These are phyloP conservation scores for Suillus luteus DNA, from an alignment of 768 basidiomycete species.

Conservation along the genomic window DNA sequence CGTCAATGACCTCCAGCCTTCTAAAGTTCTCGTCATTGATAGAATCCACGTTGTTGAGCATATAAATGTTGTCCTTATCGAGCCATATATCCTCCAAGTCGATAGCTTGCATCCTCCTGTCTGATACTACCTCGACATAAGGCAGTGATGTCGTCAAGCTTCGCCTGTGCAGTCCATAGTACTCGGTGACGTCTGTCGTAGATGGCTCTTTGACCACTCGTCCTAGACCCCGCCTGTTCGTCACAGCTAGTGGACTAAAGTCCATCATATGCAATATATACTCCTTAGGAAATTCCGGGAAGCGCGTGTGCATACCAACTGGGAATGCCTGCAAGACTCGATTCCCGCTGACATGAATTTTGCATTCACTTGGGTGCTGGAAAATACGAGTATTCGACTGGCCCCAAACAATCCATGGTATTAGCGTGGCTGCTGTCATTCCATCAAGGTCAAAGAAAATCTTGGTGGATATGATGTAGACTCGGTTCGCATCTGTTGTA, in stretches of 20 bases:
- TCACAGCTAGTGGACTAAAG: not conserved
- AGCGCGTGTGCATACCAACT: not conserved
- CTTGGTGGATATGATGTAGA: constrained; percentile 1
- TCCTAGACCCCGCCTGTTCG: not conserved
- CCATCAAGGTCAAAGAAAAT: not conserved
- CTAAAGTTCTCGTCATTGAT: not conserved
- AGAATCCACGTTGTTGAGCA: not conserved
- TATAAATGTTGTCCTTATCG: not conserved
- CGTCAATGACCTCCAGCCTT: not conserved
- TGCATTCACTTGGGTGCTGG: not conserved
- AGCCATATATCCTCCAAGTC: not conserved
- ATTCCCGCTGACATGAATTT: not conserved
- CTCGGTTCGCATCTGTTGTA: not conserved
- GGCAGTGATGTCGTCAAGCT: not conserved
- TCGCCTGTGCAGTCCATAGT: not conserved
- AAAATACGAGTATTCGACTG: not conserved
- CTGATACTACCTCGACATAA: not conserved
- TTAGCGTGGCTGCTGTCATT: not conserved
- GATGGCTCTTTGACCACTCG: not conserved
- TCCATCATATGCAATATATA: constrained; percentile 1
- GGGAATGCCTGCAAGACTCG: not conserved
- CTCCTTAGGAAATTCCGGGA: not conserved
- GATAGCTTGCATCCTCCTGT: not conserved
- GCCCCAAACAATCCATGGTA: not conserved
- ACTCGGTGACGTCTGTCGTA: not conserved